Evolutionary conservation across 331 rosid species (phyloP).

Genomic region (Rhamnella rubrinervis): DNA sequence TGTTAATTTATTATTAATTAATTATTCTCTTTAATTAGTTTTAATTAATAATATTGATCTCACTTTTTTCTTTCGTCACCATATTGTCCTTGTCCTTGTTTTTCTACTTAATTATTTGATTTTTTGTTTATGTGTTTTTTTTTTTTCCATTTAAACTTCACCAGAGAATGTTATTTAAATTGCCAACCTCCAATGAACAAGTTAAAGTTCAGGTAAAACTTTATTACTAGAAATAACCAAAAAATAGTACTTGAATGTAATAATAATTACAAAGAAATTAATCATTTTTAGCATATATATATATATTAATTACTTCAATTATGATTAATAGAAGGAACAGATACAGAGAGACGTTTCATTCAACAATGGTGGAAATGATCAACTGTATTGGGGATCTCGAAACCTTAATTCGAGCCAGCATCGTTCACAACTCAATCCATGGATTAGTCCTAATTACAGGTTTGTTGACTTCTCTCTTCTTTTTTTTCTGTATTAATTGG

Average conservation of each 20-base stretch:
- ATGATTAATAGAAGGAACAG: neutral
- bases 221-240: no score
- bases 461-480: neutral
- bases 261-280: no score
- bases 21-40: no score
- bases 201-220: neutral
- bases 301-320: neutral
- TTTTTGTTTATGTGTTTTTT: neutral
- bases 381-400: neutral
- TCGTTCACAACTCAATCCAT: constrained; percentile 7
- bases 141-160: neutral
- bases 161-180: neutral
- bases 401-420: neutral
- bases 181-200: neutral
- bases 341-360: neutral
- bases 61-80: no score
- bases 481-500: no score
- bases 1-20: no score
- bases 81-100: neutral
- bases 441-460: constrained; percentile 17
- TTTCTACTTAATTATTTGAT: no score
- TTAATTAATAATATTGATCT: no score
- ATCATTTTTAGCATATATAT: no score
- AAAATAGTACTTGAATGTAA: no score
- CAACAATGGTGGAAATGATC: neutral